These are phyloP conservation scores for Rasamsonia emersonii DNA, from an alignment of 2,329 filamentous ascomycete species.

Conservation along the genomic window DNA sequence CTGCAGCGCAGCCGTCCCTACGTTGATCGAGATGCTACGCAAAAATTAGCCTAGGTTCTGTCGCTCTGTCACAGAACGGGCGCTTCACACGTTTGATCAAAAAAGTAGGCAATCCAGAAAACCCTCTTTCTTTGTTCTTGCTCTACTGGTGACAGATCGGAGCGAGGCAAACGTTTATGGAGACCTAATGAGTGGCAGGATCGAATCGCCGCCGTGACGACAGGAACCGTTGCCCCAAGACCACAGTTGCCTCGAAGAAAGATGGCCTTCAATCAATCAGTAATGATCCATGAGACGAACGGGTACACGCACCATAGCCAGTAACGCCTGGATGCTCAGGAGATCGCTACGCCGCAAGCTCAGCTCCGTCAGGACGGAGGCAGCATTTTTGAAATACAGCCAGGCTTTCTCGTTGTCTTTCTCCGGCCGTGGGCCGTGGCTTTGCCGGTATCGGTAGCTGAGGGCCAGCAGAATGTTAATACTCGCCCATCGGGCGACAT, in stretches of 20 bases:
- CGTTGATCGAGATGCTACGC: slow-evolving; percentile 52
- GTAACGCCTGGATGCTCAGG: slow-evolving; percentile 79
- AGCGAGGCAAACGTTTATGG: slow-evolving; percentile 79
- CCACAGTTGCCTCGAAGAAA: slow-evolving; percentile 94
- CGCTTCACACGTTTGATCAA: slow-evolving; percentile 54
- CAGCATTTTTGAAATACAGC: slow-evolving; percentile 89
- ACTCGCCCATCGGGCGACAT: slow-evolving; percentile 93
- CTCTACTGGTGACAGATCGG: slow-evolving; percentile 80
- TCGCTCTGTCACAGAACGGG: not conserved
- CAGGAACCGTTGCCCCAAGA: slow-evolving; percentile 78
- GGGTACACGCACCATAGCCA: slow-evolving; percentile 59
- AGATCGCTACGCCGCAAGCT: slow-evolving; percentile 90
- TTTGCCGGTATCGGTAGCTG: slow-evolving; percentile 77
- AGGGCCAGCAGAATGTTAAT: slow-evolving; percentile 85
- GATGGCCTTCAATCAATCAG: slow-evolving; percentile 44
- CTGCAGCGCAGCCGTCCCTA: slow-evolving; percentile 58
- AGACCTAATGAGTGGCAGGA: slow-evolving; percentile 85
- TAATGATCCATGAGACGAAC: not conserved
- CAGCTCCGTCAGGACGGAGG: slow-evolving; percentile 82
- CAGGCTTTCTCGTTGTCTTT: slow-evolving; percentile 88
- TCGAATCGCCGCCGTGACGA: slow-evolving; percentile 80
- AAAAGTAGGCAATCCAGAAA: slow-evolving; percentile 64
- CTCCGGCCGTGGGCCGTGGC: slow-evolving; percentile 78
- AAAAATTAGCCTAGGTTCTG: not conserved
- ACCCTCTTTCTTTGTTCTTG: slow-evolving; percentile 75